Conservation (phyloP, 768 basidiomycete genomes). For the Sarcodon sp. region DNA sequence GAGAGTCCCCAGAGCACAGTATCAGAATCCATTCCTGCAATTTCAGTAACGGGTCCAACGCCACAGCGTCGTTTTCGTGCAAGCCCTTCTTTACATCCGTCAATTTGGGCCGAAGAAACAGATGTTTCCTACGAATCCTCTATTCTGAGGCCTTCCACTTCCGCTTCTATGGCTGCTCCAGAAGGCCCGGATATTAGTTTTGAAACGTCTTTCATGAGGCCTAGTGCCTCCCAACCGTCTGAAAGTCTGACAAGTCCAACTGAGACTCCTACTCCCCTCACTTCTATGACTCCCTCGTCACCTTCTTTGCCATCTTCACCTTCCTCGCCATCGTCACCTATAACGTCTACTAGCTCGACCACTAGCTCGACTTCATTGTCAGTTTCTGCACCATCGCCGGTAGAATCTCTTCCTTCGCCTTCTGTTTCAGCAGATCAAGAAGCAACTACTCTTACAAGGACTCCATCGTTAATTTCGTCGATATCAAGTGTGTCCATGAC, state of each 20-base stretch:
- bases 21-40: constrained; percentile 2
- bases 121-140: constrained; percentile 70
- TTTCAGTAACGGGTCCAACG: constrained; percentile 4
- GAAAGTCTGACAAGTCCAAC: constrained; percentile 8
- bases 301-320: constrained; percentile 15
- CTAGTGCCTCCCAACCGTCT: constrained; percentile 25
- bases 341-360: constrained; percentile 5
- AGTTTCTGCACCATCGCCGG: constrained; percentile 13
- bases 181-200: constrained; percentile 54
- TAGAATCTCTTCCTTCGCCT: neutral
- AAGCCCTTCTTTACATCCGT: constrained; percentile 26
- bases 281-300: constrained; percentile 13
- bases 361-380: constrained; percentile 19
- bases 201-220: constrained; percentile 64
- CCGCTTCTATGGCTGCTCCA: constrained; percentile 35
- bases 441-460: constrained; percentile 8
- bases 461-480: constrained; percentile 17
- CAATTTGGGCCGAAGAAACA: constrained; percentile 49
- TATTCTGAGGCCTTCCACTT: constrained; percentile 59
- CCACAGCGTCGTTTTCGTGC: constrained; percentile 11
- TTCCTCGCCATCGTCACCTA: constrained; percentile 8
- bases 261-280: constrained; percentile 5
- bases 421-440: constrained; percentile 7
- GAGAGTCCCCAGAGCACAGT: constrained; percentile 2
- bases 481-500: constrained; percentile 17